Percentiles rank a stretch among this genome's conserved stretches.
phyloP scores from a whole-genome alignment of 345 rosid species.

The Odontarrhena argentea region DNA sequence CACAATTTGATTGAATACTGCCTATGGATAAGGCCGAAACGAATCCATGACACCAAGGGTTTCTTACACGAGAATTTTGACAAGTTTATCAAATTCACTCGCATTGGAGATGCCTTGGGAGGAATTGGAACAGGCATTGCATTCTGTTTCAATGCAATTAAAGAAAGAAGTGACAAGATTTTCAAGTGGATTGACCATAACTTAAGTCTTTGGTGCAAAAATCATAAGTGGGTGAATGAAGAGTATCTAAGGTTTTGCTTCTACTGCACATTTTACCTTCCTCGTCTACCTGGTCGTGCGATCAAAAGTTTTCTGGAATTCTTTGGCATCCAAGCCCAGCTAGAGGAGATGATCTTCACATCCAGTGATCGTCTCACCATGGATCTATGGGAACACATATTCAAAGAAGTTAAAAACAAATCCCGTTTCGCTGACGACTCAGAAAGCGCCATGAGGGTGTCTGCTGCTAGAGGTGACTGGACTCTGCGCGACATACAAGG shows the following conservation, averaged over 20 bases:
- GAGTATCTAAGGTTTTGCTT: not conserved
- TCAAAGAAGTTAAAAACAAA: slow-evolving; percentile 45
- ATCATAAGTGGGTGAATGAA: not conserved
- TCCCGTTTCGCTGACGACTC: slow-evolving; percentile 46
- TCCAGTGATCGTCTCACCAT: slow-evolving; percentile 47
- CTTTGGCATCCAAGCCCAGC: slow-evolving; percentile 42
- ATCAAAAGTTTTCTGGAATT: slow-evolving; percentile 20
- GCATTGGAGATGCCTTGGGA: not conserved
- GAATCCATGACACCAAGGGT: slow-evolving; percentile 40
- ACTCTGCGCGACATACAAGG: slow-evolving; percentile 41
- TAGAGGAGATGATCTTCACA: slow-evolving; percentile 42
- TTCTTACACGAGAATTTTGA: not conserved
- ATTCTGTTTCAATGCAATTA: not conserved
- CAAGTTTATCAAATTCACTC: not conserved
- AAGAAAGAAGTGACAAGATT: not conserved
- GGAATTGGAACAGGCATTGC: not conserved
- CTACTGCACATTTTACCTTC: slow-evolving; percentile 1
- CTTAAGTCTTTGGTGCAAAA: not conserved
- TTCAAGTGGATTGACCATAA: slow-evolving; percentile 2
- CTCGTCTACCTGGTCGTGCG: not conserved
- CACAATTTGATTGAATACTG: slow-evolving; percentile 58
- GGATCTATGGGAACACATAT: slow-evolving; percentile 58
- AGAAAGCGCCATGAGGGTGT: slow-evolving; percentile 50
- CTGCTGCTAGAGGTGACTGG: slow-evolving; percentile 62
- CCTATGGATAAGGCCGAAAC: slow-evolving; percentile 34